Conservation (phyloP, 768 basidiomycete species). For the Naganishia friedmannii region DNA sequence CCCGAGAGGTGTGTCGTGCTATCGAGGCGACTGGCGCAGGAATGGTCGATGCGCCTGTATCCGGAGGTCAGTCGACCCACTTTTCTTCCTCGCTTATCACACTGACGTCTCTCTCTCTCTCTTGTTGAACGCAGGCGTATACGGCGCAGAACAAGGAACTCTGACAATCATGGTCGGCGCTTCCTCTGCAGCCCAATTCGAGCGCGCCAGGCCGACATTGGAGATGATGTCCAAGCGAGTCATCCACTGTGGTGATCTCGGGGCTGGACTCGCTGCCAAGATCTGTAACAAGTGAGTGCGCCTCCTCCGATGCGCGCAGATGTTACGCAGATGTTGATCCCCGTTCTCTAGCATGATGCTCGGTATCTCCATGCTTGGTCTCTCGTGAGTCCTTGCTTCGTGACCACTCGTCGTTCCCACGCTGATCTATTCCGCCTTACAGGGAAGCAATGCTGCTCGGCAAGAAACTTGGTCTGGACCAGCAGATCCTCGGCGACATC, state of each 20-base stretch:
- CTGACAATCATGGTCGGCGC: constrained; percentile 34
- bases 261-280: constrained; percentile 32
- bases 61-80: constrained; percentile 25
- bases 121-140: constrained; percentile 21
- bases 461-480: constrained; percentile 30
- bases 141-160: constrained; percentile 31
- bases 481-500: constrained; percentile 32
- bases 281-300: constrained; percentile 35
- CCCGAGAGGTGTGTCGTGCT: constrained; percentile 5
- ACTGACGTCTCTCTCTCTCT: neutral
- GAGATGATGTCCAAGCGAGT: constrained; percentile 28
- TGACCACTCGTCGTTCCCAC: neutral
- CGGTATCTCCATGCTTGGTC: constrained; percentile 33
- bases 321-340: neutral
- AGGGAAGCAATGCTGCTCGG: constrained; percentile 34
- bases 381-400: constrained; percentile 24
- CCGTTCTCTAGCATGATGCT: constrained; percentile 27
- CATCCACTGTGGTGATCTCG: constrained; percentile 29
- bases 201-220: constrained; percentile 26
- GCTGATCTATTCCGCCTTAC: neutral
- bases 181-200: constrained; percentile 26
- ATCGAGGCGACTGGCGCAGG: constrained; percentile 28
- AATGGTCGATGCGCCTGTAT: constrained; percentile 32
- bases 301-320: neutral
- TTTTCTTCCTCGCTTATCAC: neutral